Percentiles rank a stretch among this genome's conserved stretches.
phyloP scores from a whole-genome alignment of 306 rosid genomes.

The Vigna radiata region DNA sequence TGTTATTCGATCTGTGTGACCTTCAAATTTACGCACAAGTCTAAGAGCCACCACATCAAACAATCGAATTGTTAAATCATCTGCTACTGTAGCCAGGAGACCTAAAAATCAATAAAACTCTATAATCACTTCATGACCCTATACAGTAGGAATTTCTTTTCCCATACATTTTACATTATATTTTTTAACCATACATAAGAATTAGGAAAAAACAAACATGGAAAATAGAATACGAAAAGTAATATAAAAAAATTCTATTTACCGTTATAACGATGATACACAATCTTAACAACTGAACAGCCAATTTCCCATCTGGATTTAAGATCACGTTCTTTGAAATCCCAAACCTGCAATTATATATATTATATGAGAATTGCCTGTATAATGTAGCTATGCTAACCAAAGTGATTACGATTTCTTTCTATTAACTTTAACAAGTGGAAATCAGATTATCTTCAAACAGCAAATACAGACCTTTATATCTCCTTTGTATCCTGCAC shows the following conservation, averaged over 20 bases:
- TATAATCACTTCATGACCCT: slow-evolving; percentile 25
- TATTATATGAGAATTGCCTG: slow-evolving; percentile 24
- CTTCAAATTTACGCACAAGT: slow-evolving; percentile 92
- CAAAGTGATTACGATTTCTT: neutral
- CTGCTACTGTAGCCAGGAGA: slow-evolving; percentile 84
- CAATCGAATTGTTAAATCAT: slow-evolving; percentile 77
- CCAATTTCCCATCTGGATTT: slow-evolving; percentile 85
- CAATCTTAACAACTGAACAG: slow-evolving; percentile 72
- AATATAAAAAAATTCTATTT: slow-evolving; percentile 34
- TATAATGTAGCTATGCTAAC: slow-evolving; percentile 28
- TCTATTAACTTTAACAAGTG: slow-evolving; percentile 1
- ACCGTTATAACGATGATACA: slow-evolving; percentile 88
- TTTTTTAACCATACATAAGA: neutral
- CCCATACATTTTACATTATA: slow-evolving; percentile 1
- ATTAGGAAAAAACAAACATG: slow-evolving; percentile 21
- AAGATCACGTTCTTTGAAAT: slow-evolving; percentile 75
- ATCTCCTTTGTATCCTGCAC: slow-evolving; percentile 92
- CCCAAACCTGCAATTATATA: slow-evolving; percentile 75
- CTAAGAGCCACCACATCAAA: slow-evolving; percentile 84
- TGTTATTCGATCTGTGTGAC: slow-evolving; percentile 88
- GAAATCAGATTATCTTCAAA: slow-evolving; percentile 13
- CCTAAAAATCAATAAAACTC: slow-evolving; percentile 58
- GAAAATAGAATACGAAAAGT: slow-evolving; percentile 23
- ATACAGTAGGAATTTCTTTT: slow-evolving; percentile 23
- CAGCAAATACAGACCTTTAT: slow-evolving; percentile 65